Base-by-base conservation (phyloP, 352 stramenopile species). In the Elongisporangium prolatum region DNA sequence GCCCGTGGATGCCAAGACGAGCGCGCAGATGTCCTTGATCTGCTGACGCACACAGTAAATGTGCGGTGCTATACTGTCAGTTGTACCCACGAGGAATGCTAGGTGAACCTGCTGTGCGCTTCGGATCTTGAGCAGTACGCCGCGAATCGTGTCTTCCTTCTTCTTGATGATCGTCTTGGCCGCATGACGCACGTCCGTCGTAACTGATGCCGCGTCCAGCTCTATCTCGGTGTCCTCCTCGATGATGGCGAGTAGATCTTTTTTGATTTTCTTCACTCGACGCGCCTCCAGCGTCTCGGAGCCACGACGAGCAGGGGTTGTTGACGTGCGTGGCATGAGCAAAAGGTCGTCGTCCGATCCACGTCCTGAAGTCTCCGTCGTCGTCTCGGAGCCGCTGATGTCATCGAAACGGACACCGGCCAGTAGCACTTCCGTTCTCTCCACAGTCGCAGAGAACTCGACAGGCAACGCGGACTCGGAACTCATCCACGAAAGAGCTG, bases 41-140 rank as follows among this genome's bases (percentile, higher is more conserved):
- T 67, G 66, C 20, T 59, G 16, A 54, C 77, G 79, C 16, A 72
- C 69, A 11, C 48, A 63, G 17, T 53, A 38, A 49, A 84, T 64
- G 53, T 71, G 59, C 2, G 25, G 17, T 2, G 1, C 21, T 59
- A 71, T 71, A 52, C 58, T 66, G 7, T 52, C 59, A 3, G 64
- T 70, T 6, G 59, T 60, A 21, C 67, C 64, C 5, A 64, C 49
- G 14, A 70, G 48, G 21, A 70, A 70, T 1, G 55, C 54, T 7
- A 67, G 20, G 34, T 52, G 20, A 1, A 63, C 48, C 17, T 38
- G 20, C 48, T 68, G 34, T 11, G 51, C 28, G 34, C 28, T 21
- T 9, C 51, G 51, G 28, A 56, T 20, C 16, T 16, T 20, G 10
- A 18, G 7, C 21, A 56, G 28, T 17, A 49, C 25, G 4, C 38